Percentiles rank a stretch among this genome's conserved stretches.
Evolutionary conservation across 768 basidiomycete species (phyloP).

Genomic region (Calocybe gangraenosa): DNA sequence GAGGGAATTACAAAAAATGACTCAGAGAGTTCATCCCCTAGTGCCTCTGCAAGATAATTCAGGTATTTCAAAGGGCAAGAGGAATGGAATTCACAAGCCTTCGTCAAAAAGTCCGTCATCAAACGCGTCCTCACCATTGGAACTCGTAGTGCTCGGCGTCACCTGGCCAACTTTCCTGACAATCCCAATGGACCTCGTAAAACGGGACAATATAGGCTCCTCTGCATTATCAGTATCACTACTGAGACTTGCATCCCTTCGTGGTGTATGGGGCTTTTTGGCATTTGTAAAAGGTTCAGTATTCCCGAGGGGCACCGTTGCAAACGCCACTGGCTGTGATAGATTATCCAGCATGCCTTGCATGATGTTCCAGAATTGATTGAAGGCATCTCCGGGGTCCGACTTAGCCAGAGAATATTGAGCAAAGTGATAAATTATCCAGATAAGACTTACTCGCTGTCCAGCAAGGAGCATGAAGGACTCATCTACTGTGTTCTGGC

Average conservation of each 20-base stretch:
- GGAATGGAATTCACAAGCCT: conserved; percentile 37
- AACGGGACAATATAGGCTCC: conserved; percentile 54
- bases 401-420: conserved; percentile 35
- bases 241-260: conserved; percentile 49
- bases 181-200: conserved; percentile 50
- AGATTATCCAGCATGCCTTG: conserved; percentile 84
- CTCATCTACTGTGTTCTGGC: conserved; percentile 70
- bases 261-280: conserved; percentile 22
- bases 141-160: conserved; percentile 11
- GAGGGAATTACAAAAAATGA: conserved; percentile 76
- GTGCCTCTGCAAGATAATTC: conserved; percentile 9
- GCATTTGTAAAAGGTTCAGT: conserved; percentile 26
- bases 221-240: conserved; percentile 65
- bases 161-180: conserved; percentile 18
- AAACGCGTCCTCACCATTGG: conserved; percentile 40
- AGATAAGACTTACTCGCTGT: conserved; percentile 51
- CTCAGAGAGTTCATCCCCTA: conserved; percentile 70
- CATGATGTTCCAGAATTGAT: conserved; percentile 86
- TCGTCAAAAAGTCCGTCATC: conserved; percentile 65
- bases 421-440: conserved; percentile 8
- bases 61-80: neutral
- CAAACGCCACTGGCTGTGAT: conserved; percentile 82
- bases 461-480: conserved; percentile 84
- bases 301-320: conserved; percentile 68
- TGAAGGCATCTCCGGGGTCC: conserved; percentile 83